A percentile compares a stretch with the other conserved stretches of the same genome.
Evolutionary conservation across 1,139 yeast genomes (phyloP).

Genomic region (Hansenula anomala): DNA sequence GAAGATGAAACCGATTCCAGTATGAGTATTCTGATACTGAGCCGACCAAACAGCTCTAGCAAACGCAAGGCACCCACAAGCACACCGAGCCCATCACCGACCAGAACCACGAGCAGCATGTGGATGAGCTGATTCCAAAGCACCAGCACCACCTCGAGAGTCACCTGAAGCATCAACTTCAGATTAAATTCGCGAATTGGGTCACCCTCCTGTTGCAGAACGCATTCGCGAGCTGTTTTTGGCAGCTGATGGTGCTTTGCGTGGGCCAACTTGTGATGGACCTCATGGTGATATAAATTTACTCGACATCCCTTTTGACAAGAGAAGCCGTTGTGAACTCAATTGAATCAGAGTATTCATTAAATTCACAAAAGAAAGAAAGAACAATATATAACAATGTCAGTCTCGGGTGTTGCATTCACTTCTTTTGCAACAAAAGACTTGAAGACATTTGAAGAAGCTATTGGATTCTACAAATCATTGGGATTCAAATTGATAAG

Average conservation of each 20-base stretch:
- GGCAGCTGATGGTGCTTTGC: slow-evolving; percentile 2
- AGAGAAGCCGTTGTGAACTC: neutral
- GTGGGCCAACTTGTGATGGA: slow-evolving; percentile 2
- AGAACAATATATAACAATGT: slow-evolving; percentile 13
- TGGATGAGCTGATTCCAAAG: neutral
- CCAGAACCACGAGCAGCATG: neutral
- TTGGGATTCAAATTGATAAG: slow-evolving; percentile 59
- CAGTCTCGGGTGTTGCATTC: slow-evolving; percentile 37
- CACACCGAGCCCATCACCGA: neutral
- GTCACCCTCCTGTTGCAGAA: too few relatives aligned
- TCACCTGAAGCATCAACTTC: neutral
- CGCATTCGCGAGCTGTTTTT: neutral
- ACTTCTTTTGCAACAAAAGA: slow-evolving; percentile 57
- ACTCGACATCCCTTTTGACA: neutral
- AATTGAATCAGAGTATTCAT: neutral
- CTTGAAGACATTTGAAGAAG: slow-evolving; percentile 37
- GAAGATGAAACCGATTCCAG: neutral
- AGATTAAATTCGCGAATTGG: neutral
- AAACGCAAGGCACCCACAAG: neutral
- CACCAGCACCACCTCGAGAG: neutral
- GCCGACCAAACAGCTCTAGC: neutral
- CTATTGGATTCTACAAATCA: slow-evolving; percentile 47
- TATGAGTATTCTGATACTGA: neutral
- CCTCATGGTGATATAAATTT: too few relatives aligned
- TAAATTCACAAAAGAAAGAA: neutral